Percentiles rank a stretch among this genome's conserved stretches.
Conservation (phyloP, 306 rosid species). For the Casuarina cunninghamiana region DNA sequence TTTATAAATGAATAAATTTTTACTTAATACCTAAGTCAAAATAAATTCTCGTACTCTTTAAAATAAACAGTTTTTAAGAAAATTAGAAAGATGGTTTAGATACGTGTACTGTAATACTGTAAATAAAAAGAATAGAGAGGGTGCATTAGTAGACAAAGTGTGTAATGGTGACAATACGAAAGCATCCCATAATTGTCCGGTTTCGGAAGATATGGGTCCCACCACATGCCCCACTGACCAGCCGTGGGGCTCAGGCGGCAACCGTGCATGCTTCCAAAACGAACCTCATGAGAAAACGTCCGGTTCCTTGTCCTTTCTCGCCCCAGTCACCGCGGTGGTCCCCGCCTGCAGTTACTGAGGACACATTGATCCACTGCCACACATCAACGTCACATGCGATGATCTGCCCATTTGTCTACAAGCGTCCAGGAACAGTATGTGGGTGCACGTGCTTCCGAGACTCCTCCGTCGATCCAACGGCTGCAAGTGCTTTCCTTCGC, state of each 20-base stretch:
- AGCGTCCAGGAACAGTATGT: slow-evolving; percentile 12
- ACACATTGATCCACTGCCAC: slow-evolving; percentile 32
- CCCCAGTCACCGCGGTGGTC: background rate
- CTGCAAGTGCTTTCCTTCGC: background rate
- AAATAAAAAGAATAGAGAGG: too few species aligned
- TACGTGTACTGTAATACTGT: too few species aligned
- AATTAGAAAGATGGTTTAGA: too few species aligned
- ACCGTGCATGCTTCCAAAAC: background rate
- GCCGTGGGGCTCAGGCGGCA: background rate
- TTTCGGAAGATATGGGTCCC: slow-evolving; percentile 14
- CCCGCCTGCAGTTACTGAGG: slow-evolving; percentile 19
- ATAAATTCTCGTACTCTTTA: too few species aligned
- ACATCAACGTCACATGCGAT: slow-evolving; percentile 46
- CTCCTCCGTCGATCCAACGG: background rate
- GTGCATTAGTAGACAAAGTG: too few species aligned
- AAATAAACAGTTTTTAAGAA: too few species aligned
- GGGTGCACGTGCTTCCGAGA: slow-evolving; percentile 36
- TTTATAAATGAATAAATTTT: too few species aligned
- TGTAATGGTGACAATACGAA: too few species aligned
- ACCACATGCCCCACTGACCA: slow-evolving; percentile 17
- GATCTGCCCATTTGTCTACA: slow-evolving; percentile 25
- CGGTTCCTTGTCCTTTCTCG: background rate
- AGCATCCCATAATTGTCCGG: too few species aligned
- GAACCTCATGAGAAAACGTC: slow-evolving; percentile 5
- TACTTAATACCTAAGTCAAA: too few species aligned